Conservation (phyloP, 345 rosid genomes). For the Aquilaria sinensis region DNA sequence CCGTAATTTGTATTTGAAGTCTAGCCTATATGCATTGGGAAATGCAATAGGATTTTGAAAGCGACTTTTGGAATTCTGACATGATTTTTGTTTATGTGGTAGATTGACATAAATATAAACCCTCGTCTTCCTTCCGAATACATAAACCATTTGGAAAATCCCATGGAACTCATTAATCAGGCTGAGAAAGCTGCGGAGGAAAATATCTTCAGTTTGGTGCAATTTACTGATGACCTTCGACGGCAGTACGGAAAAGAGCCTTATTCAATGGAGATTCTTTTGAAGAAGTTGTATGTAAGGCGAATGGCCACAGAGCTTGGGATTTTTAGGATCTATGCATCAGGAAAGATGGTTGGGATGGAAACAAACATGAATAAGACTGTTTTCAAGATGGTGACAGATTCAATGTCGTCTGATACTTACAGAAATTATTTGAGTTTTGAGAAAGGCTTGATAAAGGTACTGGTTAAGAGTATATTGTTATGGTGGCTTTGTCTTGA, state of each 20-base stretch:
- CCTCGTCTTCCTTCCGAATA: conserved; percentile 83
- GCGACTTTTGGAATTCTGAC: conserved; percentile 11
- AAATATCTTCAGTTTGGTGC: conserved; percentile 77
- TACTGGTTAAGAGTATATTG: conserved; percentile 19
- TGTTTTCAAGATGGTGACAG: conserved; percentile 80
- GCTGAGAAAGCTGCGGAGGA: conserved; percentile 89
- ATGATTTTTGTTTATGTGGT: conserved; percentile 16
- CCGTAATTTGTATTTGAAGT: too few species aligned
- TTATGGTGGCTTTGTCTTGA: conserved; percentile 8
- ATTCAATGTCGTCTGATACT: conserved; percentile 63
- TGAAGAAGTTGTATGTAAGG: conserved; percentile 85
- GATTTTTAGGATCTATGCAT: conserved; percentile 59
- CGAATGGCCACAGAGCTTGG: conserved; percentile 99
- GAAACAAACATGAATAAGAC: conserved; percentile 69
- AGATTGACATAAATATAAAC: conserved; percentile 82
- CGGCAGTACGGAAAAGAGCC: conserved; percentile 92
- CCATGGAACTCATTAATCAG: conserved; percentile 68
- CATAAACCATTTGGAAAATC: conserved; percentile 80
- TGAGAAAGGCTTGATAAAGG: conserved; percentile 74
- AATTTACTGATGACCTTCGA: conserved; percentile 81
- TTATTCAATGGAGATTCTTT: conserved; percentile 73
- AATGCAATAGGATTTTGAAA: conserved; percentile 4
- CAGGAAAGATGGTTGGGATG: conserved; percentile 90
- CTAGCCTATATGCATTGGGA: too few species aligned
- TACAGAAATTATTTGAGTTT: conserved; percentile 58